Evolutionary conservation across 2,329 filamentous ascomycete species (phyloP).

Genomic region (Leptosphaerulina australis): DNA sequence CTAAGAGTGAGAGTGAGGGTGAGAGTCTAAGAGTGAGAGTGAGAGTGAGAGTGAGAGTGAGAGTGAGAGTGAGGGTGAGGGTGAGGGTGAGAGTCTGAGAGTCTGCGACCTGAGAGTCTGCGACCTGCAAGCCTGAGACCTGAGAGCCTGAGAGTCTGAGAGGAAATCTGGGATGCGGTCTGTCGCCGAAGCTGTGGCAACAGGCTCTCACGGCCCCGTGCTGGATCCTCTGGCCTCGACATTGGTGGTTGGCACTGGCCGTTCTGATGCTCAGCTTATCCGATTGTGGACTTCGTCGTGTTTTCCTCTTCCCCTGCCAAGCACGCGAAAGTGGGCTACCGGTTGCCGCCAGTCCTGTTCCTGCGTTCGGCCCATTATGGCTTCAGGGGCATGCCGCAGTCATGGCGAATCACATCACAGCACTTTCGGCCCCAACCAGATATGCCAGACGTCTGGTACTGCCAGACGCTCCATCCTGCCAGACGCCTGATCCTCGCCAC

Average conservation of each 20-base stretch:
- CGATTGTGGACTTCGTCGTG: constrained; percentile 9
- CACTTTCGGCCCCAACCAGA: constrained; percentile 16
- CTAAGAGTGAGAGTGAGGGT: too few relatives aligned
- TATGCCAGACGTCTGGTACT: constrained; percentile 14
- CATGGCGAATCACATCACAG: constrained; percentile 39
- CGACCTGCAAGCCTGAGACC: too few relatives aligned
- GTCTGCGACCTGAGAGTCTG: too few relatives aligned
- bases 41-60: too few relatives aligned
- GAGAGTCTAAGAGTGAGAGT: too few relatives aligned
- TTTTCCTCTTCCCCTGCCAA: constrained; percentile 43
- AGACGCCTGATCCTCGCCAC: constrained; percentile 21
- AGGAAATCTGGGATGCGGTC: too few relatives aligned
- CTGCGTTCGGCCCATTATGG: constrained; percentile 28
- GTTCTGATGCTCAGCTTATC: constrained; percentile 11
- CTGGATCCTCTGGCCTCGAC: constrained; percentile 9
- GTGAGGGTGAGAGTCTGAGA: too few relatives aligned
- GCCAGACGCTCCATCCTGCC: too few relatives aligned
- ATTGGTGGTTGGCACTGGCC: constrained; percentile 14
- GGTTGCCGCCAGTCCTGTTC: constrained; percentile 36
- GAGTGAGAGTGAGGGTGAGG: too few relatives aligned
- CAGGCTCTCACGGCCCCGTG: constrained; percentile 4
- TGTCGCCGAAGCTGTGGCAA: constrained; percentile 16
- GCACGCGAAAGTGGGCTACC: constrained; percentile 21
- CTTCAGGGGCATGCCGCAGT: constrained; percentile 32
- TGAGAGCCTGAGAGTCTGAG: too few relatives aligned